A percentile compares a stretch with the other conserved stretches of the same genome.
phyloP scores from a whole-genome alignment of 1,284 basidiomycete genomes.

The Microbotryum lychnidis-dioicae region DNA sequence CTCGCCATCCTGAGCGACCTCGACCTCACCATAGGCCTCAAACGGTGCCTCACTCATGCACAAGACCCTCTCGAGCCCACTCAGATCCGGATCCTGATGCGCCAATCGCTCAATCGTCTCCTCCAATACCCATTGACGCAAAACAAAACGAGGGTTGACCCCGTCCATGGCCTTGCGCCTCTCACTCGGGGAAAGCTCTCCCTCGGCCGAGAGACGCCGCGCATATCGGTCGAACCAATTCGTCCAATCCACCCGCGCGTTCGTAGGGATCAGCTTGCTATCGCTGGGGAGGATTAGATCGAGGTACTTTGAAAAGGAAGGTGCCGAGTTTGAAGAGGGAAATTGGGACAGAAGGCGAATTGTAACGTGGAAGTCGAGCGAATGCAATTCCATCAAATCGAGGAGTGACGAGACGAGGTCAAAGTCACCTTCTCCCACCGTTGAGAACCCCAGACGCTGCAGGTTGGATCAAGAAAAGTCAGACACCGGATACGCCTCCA shows the following conservation, averaged over 20 bases:
- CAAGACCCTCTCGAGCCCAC: slow-evolving; percentile 61
- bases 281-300: slow-evolving; percentile 48
- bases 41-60: slow-evolving; percentile 76
- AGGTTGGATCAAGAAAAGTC: not conserved
- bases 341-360: slow-evolving; percentile 65
- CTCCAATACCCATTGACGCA: slow-evolving; percentile 87
- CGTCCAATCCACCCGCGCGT: slow-evolving; percentile 47
- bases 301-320: slow-evolving; percentile 47
- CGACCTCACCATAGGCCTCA: slow-evolving; percentile 67
- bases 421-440: slow-evolving; percentile 53
- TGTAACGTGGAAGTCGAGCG: slow-evolving; percentile 72
- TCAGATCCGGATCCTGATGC: slow-evolving; percentile 33
- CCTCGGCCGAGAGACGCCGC: slow-evolving; percentile 53
- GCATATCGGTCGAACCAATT: slow-evolving; percentile 64
- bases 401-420: slow-evolving; percentile 57
- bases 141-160: slow-evolving; percentile 76
- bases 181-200: slow-evolving; percentile 40
- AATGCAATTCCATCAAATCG: slow-evolving; percentile 57
- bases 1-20: slow-evolving; percentile 40
- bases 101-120: slow-evolving; percentile 71
- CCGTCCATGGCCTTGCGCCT: slow-evolving; percentile 46
- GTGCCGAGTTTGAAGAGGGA: slow-evolving; percentile 43
- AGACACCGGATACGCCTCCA: not conserved
- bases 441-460: slow-evolving; percentile 65
- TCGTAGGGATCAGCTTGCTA: slow-evolving; percentile 41